phyloP scores from a whole-genome alignment of 805 yeast species.

The Isabelozyma heimii region DNA sequence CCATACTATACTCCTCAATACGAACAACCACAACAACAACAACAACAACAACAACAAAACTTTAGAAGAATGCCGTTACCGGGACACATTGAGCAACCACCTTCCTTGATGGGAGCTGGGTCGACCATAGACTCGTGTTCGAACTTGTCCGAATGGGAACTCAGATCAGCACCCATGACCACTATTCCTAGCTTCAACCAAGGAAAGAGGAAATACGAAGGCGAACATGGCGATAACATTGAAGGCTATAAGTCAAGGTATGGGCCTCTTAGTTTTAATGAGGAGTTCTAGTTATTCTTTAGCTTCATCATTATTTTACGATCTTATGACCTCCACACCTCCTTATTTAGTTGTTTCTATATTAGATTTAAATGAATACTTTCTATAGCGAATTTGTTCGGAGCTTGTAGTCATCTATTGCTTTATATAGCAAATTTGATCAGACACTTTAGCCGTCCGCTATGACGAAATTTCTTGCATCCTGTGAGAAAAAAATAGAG shows the following conservation, averaged over 20 bases:
- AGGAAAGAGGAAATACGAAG: constrained; percentile 26
- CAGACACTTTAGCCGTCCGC: no score
- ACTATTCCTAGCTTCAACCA: constrained; percentile 1
- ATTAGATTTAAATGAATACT: no score
- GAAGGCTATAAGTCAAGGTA: constrained; percentile 29
- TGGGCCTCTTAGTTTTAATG: constrained; percentile 46
- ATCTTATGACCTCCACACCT: no score
- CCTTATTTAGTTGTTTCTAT: no score
- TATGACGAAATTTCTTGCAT: no score
- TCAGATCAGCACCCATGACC: constrained; percentile 1
- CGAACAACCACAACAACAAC: constrained; percentile 1
- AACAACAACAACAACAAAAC: background rate
- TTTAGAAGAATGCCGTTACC: constrained; percentile 41
- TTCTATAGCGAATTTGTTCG: no score
- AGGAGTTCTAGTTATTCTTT: constrained; percentile 37
- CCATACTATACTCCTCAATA: background rate
- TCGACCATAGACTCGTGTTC: constrained; percentile 45
- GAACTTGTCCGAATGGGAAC: constrained; percentile 44
- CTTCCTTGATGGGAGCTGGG: constrained; percentile 39
- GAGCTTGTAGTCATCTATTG: no score
- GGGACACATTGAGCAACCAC: constrained; percentile 38
- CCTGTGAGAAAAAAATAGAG: no score
- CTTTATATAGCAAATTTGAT: no score
- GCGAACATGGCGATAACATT: constrained; percentile 2
- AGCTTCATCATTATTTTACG: background rate